phyloP scores from a whole-genome alignment of 371 early-diverging fungal species.

The Mortierella sp. region DNA sequence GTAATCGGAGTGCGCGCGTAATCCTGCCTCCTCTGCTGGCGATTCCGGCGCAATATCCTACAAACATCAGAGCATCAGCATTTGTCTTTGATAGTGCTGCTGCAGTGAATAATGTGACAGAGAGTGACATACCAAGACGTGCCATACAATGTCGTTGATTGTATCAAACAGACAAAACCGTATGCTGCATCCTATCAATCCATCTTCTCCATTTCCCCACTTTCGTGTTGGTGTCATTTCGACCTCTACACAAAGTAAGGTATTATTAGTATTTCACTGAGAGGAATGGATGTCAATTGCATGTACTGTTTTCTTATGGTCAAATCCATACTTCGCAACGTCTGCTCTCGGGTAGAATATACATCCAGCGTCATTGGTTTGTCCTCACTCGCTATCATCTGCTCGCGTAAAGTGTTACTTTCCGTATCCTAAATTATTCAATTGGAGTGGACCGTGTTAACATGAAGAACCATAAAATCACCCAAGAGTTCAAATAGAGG shows the following conservation, averaged over 20 bases:
- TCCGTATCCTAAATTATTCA: slow-evolving; percentile 58
- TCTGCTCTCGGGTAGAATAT: slow-evolving; percentile 76
- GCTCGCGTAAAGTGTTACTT: slow-evolving; percentile 59
- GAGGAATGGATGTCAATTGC: not conserved
- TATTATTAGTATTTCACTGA: not conserved
- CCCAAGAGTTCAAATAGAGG: not conserved
- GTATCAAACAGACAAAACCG: slow-evolving; percentile 77
- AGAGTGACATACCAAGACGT: slow-evolving; percentile 62
- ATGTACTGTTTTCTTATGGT: not conserved
- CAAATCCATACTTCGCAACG: slow-evolving; percentile 65
- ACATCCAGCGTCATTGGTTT: slow-evolving; percentile 69
- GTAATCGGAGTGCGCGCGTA: slow-evolving; percentile 74
- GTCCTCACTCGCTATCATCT: slow-evolving; percentile 63
- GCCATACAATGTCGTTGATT: slow-evolving; percentile 82
- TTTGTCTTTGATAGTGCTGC: no score
- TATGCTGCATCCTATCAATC: slow-evolving; percentile 73
- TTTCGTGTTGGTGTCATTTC: slow-evolving; percentile 64
- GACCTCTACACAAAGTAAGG: slow-evolving; percentile 60
- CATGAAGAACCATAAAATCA: not conserved
- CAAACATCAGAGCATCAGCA: not conserved
- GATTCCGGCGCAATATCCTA: slow-evolving; percentile 58
- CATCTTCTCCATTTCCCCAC: slow-evolving; percentile 59
- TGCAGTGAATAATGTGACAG: not conserved
- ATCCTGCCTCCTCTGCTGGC: slow-evolving; percentile 79
- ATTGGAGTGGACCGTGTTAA: not conserved